These are phyloP conservation scores for Arabis hirsuta DNA, from an alignment of 345 rosid genomes.

Conservation along the genomic window DNA sequence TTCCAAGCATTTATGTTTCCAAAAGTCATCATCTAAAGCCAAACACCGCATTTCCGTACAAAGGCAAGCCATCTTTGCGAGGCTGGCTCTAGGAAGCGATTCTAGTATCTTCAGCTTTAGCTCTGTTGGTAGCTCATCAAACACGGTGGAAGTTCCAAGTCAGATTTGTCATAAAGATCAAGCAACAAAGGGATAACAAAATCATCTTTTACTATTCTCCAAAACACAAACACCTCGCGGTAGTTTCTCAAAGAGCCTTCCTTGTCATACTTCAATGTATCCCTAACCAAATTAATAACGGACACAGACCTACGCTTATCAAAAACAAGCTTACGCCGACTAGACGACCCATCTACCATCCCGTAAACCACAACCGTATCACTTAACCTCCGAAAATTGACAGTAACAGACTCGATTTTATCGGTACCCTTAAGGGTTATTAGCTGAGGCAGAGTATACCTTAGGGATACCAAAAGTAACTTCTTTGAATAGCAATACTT, in stretches of 20 bases:
- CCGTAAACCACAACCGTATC: slow-evolving; percentile 63
- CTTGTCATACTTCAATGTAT: slow-evolving; percentile 32
- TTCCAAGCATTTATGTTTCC: slow-evolving; percentile 59
- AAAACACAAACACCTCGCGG: slow-evolving; percentile 58
- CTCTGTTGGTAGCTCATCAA: slow-evolving; percentile 65
- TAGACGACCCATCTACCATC: slow-evolving; percentile 39
- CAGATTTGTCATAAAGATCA: slow-evolving; percentile 56
- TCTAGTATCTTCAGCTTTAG: slow-evolving; percentile 69
- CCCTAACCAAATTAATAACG: slow-evolving; percentile 41
- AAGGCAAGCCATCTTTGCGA: slow-evolving; percentile 57
- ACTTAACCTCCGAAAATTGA: slow-evolving; percentile 57
- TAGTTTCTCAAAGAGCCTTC: slow-evolving; percentile 24
- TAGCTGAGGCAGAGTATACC: slow-evolving; percentile 63
- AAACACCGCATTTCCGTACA: slow-evolving; percentile 53
- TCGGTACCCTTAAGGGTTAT: slow-evolving; percentile 21
- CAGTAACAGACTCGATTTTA: slow-evolving; percentile 43
- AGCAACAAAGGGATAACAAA: slow-evolving; percentile 64
- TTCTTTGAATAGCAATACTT: slow-evolving; percentile 50
- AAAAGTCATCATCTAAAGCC: slow-evolving; percentile 56
- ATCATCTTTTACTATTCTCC: slow-evolving; percentile 76
- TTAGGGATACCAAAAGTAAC: slow-evolving; percentile 51
- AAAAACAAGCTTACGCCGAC: slow-evolving; percentile 47
- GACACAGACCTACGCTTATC: slow-evolving; percentile 54
- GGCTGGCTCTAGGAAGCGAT: slow-evolving; percentile 56
- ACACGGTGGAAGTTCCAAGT: slow-evolving; percentile 61